These are phyloP conservation scores for Nannizzia gypsea DNA, from an alignment of 2,329 filamentous ascomycete species.

Conservation along the genomic window DNA sequence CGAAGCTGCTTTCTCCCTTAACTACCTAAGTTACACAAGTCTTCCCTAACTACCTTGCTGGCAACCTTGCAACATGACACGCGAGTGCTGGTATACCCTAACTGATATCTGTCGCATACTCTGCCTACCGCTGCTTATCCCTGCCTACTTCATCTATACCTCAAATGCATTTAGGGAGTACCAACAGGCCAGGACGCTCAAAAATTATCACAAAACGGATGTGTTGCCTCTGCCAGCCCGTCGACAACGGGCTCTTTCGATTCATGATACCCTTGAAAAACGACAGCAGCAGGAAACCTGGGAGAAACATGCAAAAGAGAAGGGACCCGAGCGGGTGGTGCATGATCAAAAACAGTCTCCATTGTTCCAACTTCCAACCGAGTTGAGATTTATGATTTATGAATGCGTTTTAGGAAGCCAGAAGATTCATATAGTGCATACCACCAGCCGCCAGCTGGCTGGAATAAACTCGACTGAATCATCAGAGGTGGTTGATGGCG, in stretches of 20 bases:
- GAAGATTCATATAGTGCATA: slow-evolving; percentile 1
- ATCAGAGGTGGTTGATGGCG: background rate
- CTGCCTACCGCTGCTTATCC: background rate
- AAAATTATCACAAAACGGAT: background rate
- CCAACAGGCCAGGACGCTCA: background rate
- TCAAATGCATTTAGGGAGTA: background rate
- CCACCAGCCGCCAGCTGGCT: background rate
- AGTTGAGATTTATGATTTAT: background rate
- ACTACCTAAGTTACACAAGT: no score
- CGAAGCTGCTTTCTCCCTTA: background rate
- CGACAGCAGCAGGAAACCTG: background rate
- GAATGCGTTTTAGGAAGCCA: background rate
- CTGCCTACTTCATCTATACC: background rate
- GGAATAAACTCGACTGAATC: no score
- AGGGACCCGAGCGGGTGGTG: background rate
- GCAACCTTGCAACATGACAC: background rate
- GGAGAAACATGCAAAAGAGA: background rate
- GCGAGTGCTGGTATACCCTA: background rate
- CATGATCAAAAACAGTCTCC: background rate
- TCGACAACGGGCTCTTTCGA: background rate
- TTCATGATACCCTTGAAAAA: background rate
- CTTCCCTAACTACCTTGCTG: background rate
- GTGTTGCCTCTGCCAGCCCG: background rate
- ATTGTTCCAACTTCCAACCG: background rate
- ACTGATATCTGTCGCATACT: background rate